Percentiles rank a stretch among this genome's conserved stretches.
These are phyloP conservation scores for Fusarium protoensiforme DNA, from an alignment of 2,329 filamentous ascomycete species.

Conservation along the genomic window DNA sequence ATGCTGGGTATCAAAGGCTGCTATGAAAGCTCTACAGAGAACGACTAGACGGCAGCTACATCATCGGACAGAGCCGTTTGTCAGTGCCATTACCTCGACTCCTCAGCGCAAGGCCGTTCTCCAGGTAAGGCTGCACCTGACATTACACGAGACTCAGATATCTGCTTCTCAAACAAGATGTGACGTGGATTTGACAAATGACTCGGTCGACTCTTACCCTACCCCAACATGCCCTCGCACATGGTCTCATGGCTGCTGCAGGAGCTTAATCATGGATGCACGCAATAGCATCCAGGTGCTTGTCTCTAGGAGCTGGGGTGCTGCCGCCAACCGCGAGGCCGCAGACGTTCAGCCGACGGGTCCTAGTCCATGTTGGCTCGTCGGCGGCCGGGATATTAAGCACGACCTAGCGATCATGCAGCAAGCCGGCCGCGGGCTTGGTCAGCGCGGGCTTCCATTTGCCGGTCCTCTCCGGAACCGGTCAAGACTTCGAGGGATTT, in stretches of 20 bases:
- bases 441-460: constrained; percentile 30
- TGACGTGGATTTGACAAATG: constrained; percentile 2
- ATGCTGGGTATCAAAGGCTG: not conserved
- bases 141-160: constrained; percentile 1
- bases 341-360: constrained; percentile 21
- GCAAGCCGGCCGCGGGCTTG: constrained; percentile 23
- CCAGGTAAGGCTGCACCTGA: constrained; percentile 21
- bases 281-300: constrained; percentile 6
- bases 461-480: constrained; percentile 27
- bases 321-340: constrained; percentile 22
- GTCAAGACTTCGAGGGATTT: constrained; percentile 33
- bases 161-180: constrained; percentile 8
- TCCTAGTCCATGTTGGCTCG: constrained; percentile 3
- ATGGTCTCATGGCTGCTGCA: constrained; percentile 20
- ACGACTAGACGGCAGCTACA: not conserved
- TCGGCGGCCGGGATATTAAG: constrained; percentile 4
- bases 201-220: constrained; percentile 14
- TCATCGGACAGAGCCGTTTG: not conserved
- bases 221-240: not conserved
- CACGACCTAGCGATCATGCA: constrained; percentile 39
- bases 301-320: constrained; percentile 10
- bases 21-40: not conserved
- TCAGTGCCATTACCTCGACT: not conserved
- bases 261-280: constrained; percentile 24
- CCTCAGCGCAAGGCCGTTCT: not conserved